Evolutionary conservation across 2,329 filamentous ascomycete genomes (phyloP), one percentile per base, ranked within the genome.

Genomic region (Emmonsiellopsis sp.): DNA sequence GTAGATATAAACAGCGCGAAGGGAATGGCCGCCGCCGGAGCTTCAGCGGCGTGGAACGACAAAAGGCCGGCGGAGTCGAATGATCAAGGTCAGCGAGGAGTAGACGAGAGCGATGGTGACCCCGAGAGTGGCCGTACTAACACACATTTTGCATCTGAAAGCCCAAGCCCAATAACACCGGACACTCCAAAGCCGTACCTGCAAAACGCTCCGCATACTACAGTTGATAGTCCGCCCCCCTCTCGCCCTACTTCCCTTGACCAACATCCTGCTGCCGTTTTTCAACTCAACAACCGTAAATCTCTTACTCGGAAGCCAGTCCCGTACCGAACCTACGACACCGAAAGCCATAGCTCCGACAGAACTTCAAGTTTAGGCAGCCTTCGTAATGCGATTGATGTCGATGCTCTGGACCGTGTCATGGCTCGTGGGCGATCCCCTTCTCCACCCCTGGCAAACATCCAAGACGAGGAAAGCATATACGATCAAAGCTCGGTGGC

Each of bases 401-500:
- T 77, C 58, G 74, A 73, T 54, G 77, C 74, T 11, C 70, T 82
- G 56, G 75, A 79, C 32, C 70, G 73, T 56, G 69, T 81, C 32
- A 65, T 67, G n/a, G 60, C 65, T 55, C 52, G 55, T 33, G 32
- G 42, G 21, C 43, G 53, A 14, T 54, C 57, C 11, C 56, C 56
- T 21, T 56, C 54, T 1, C 48, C 53, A 13, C 54, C 52, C 8
- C 2, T 13, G 11, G 3, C 37, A 8, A 43, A 43, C 13, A 27
- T 34, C 49, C 59, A 59, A 10, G 69, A 72, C 49, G 69, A 70
- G 21, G 71, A 70, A 51, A 70, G 70, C 55, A 62, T 68, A 55
- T 85, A 87, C 55, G 84, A 87, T 56, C 76, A 78, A 36, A 77
- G 76, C 36, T 85, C 84, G 6, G 80, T 80, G 5, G 75, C 77